Conservation (phyloP, 352 stramenopile species). For the Phytophthora fragariaefolia region DNA sequence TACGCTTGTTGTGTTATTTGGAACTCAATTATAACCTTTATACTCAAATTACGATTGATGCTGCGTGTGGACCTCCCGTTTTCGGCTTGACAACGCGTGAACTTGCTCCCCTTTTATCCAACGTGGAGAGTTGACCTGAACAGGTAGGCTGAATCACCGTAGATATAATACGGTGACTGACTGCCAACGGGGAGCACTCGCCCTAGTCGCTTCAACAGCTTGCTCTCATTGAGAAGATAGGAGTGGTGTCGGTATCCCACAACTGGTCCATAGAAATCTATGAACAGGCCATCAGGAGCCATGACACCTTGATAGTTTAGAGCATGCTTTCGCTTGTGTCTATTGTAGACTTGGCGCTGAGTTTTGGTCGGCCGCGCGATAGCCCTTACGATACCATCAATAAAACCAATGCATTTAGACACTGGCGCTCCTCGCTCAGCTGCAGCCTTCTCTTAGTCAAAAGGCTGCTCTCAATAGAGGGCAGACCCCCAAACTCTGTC, state of each 20-base stretch:
- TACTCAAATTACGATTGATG: no score
- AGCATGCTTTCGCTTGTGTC: no score
- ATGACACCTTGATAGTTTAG: no score
- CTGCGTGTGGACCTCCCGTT: no score
- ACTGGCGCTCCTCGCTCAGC: not conserved
- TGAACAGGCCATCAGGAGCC: not conserved
- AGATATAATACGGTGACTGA: not conserved
- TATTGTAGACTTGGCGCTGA: not conserved
- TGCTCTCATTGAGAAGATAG: not conserved
- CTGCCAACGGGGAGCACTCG: not conserved
- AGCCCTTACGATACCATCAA: not conserved
- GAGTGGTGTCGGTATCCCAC: not conserved
- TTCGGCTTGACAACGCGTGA: no score
- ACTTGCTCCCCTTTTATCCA: not conserved
- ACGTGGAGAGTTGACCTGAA: not conserved
- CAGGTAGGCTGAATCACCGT: not conserved
- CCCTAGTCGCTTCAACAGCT: not conserved
- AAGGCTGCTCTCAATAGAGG: not conserved
- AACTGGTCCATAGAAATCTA: not conserved
- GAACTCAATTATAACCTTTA: no score
- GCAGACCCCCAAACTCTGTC: not conserved
- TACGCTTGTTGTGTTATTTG: no score
- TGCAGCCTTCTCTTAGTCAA: not conserved
- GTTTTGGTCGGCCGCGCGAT: not conserved
- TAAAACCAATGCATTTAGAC: not conserved